Evolutionary conservation across 257 asterid genomes (phyloP).

Genomic region (Pogostemon cablin): DNA sequence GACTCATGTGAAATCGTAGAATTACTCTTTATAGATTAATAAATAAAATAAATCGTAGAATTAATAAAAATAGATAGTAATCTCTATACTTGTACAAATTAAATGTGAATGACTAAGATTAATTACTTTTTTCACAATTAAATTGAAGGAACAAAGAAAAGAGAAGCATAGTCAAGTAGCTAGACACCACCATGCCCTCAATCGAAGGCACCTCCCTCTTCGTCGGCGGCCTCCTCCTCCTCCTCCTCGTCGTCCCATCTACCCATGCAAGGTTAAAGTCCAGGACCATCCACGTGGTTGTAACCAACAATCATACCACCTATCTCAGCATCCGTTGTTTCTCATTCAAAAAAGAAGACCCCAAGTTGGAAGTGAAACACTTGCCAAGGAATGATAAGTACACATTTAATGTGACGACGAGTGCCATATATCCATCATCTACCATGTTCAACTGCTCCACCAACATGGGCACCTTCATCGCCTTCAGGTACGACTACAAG

Average conservation of each 20-base stretch:
- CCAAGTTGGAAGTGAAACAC: conserved; percentile 35
- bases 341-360: conserved; percentile 42
- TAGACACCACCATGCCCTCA: conserved; percentile 27
- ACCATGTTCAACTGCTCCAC: conserved; percentile 88
- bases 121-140: background rate
- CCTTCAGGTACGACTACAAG: conserved; percentile 39
- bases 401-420: conserved; percentile 35
- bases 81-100: no score
- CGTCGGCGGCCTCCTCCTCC: conserved; percentile 23
- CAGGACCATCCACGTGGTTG: conserved; percentile 22
- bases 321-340: conserved; percentile 62
- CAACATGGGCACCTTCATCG: conserved; percentile 72
- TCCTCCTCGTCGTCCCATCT: background rate
- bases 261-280: background rate
- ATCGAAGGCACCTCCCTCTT: background rate
- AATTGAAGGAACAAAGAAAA: conserved; percentile 17
- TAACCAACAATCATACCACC: conserved; percentile 69
- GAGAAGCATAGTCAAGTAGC: background rate
- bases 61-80: no score
- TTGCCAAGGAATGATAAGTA: conserved; percentile 44
- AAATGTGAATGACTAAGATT: no score
- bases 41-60: no score
- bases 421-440: conserved; percentile 46
- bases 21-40: no score
- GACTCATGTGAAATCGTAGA: no score